These are phyloP conservation scores for Trematosphaeria pertusa DNA, from an alignment of 2,329 filamentous ascomycete genomes.

Conservation along the genomic window DNA sequence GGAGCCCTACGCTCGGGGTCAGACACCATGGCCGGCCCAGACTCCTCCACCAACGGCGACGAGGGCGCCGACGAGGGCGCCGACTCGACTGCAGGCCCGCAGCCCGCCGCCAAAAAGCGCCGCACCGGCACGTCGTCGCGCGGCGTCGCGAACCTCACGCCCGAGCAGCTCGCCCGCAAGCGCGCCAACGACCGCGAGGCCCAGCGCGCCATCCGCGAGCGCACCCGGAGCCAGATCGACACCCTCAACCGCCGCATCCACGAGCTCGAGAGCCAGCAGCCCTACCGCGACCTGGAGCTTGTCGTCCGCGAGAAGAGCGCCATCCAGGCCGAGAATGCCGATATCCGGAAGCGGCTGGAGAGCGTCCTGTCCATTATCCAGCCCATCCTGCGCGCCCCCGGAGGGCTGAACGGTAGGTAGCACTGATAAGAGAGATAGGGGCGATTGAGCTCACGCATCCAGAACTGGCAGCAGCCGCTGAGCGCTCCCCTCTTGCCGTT, in stretches of 20 bases:
- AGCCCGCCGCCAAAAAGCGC: slow-evolving; percentile 38
- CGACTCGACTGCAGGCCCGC: slow-evolving; percentile 21
- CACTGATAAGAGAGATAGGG: not conserved
- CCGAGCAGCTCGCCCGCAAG: slow-evolving; percentile 88
- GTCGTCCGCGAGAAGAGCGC: slow-evolving; percentile 78
- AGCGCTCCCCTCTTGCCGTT: slow-evolving; percentile 53
- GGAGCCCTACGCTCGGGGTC: slow-evolving; percentile 15
- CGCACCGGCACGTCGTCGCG: slow-evolving; percentile 59
- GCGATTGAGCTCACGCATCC: slow-evolving; percentile 14
- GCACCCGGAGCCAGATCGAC: slow-evolving; percentile 82
- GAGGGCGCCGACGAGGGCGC: slow-evolving; percentile 16
- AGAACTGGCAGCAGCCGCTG: slow-evolving; percentile 58
- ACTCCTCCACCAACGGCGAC: slow-evolving; percentile 19
- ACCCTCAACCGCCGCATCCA: slow-evolving; percentile 73
- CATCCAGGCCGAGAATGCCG: slow-evolving; percentile 79
- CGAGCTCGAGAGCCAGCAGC: slow-evolving; percentile 79
- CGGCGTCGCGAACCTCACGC: slow-evolving; percentile 85
- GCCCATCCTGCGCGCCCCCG: slow-evolving; percentile 58
- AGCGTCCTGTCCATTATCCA: slow-evolving; percentile 70
- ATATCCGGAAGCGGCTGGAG: slow-evolving; percentile 73
- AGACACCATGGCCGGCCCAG: slow-evolving; percentile 21
- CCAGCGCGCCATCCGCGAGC: slow-evolving; percentile 82
- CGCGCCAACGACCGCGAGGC: slow-evolving; percentile 90
- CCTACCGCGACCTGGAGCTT: slow-evolving; percentile 82
- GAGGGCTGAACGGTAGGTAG: slow-evolving; percentile 53